Percentiles rank a stretch among this genome's conserved stretches.
Conservation (phyloP, 2,329 filamentous ascomycete genomes). For the Pseudogymnoascus sp. region DNA sequence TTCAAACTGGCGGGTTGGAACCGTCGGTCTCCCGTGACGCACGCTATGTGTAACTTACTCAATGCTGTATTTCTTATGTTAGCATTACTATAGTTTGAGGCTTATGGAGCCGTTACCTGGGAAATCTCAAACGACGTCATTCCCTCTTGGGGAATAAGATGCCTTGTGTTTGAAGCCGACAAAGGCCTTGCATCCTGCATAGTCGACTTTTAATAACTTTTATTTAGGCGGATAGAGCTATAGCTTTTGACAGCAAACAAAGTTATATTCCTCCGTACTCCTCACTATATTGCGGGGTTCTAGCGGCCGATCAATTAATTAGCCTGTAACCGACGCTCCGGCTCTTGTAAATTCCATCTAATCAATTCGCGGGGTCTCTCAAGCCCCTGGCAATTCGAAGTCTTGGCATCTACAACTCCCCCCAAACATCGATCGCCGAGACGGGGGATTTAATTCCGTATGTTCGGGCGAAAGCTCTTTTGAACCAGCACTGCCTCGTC, state of each 20-base stretch:
- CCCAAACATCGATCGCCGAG: not conserved
- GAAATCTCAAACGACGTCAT: not conserved
- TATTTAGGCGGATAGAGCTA: not conserved
- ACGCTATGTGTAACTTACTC: not conserved
- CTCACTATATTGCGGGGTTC: not conserved
- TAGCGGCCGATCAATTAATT: not conserved
- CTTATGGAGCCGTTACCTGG: not conserved
- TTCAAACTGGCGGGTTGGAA: no score
- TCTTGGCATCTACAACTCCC: not conserved
- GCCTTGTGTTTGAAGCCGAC: not conserved
- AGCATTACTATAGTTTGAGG: not conserved
- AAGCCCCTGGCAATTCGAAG: not conserved
- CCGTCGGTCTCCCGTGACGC: no score
- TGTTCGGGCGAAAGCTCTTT: not conserved
- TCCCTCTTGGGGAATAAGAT: no score
- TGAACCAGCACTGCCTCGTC: not conserved
- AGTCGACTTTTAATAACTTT: not conserved
- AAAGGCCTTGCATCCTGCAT: not conserved
- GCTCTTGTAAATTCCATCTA: conserved; percentile 3
- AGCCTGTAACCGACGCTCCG: not conserved
- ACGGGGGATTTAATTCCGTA: conserved; percentile 8
- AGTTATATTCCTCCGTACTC: not conserved
- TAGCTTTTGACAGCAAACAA: not conserved
- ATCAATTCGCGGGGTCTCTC: not conserved
- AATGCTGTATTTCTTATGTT: not conserved